phyloP scores from a whole-genome alignment of 2,329 filamentous ascomycete genomes.

The Gliomastix tumulicola region DNA sequence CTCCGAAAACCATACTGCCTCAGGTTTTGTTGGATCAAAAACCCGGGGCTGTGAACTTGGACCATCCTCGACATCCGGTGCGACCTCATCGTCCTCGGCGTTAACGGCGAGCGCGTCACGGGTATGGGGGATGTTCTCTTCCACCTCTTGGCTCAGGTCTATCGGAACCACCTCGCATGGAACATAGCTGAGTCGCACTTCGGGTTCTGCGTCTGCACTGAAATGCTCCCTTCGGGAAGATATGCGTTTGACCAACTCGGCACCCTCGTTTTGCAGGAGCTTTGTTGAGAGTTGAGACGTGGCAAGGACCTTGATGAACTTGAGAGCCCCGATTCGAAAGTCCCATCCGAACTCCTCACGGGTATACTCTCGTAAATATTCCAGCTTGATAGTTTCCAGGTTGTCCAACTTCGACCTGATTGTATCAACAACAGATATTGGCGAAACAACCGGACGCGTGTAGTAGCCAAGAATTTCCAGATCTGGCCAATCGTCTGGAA shows the following conservation, averaged over 20 bases:
- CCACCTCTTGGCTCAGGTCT: conserved; percentile 65
- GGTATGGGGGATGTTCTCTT: conserved; percentile 45
- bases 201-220: conserved; percentile 66
- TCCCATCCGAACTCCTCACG: conserved; percentile 83
- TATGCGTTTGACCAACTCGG: conserved; percentile 57
- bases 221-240: conserved; percentile 62
- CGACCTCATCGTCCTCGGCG: conserved; percentile 55
- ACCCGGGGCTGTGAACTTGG: conserved; percentile 19
- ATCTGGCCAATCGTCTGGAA: conserved; percentile 79
- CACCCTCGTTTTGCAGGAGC: conserved; percentile 21
- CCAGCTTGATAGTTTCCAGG: conserved; percentile 9
- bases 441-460: conserved; percentile 78
- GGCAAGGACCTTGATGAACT: conserved; percentile 75
- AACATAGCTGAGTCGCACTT: conserved; percentile 72
- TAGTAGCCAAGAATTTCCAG: conserved; percentile 78
- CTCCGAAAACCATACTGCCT: conserved; percentile 36
- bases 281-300: conserved; percentile 65
- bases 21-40: conserved; percentile 60
- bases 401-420: conserved; percentile 15
- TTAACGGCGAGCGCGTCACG: conserved; percentile 53
- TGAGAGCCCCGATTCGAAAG: conserved; percentile 69
- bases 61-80: conserved; percentile 16
- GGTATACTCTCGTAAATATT: conserved; percentile 64
- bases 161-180: conserved; percentile 73
- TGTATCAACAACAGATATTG: conserved; percentile 32